Base-by-base conservation (phyloP, 1,139 yeast genomes). In the Ogataea hybrid region DNA sequence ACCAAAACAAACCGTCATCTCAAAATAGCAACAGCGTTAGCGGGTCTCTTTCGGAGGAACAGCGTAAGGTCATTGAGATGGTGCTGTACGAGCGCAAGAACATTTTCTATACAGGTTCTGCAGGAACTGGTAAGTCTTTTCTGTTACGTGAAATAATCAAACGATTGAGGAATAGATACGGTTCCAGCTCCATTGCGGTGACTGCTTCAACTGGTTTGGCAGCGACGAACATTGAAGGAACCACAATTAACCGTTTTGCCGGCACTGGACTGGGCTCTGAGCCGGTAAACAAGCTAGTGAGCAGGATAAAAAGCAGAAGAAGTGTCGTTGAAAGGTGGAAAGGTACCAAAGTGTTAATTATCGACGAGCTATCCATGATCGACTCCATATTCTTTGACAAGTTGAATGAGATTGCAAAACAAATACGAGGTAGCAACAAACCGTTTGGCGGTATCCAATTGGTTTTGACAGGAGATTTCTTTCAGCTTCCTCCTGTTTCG, bases 161-260 rank as follows among this genome's bases (percentile, higher is more conserved):
- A 10, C 58, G 62, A 12, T 56, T 81, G 32, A 60, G 65, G 12
- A 61, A 68, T 5, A 63, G 69, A 35, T 60, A 68, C 42, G 77
- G 78, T 2, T 56, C 62, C 2, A 69, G 68, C 9, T 64, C 69
- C 1, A 84, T 89, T 3, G 96, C 92, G 0, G 79, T 89, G 2
- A 84, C 95, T 1, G 97, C 97, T 0, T 85, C 96, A 0, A 88
- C 96, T 0, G 97, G 97, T 1, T 65, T 89, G 52, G 97, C 97
- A 0, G 96, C 96, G 0, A 78, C 86, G 32, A 87, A 84, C 55
- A 81, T 89, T 53, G 92, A 89, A 1, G 97, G 97, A 14, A 75
- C 73, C 28, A 89, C 97, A 0, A 66, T 89, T 28, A 92, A 87
- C 59, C 71, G 84, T 50, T 86, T 81, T 67, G 73, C 90, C 1